Conservation (phyloP, 2,329 filamentous ascomycete species). For the Ceratocystis huliohia region DNA sequence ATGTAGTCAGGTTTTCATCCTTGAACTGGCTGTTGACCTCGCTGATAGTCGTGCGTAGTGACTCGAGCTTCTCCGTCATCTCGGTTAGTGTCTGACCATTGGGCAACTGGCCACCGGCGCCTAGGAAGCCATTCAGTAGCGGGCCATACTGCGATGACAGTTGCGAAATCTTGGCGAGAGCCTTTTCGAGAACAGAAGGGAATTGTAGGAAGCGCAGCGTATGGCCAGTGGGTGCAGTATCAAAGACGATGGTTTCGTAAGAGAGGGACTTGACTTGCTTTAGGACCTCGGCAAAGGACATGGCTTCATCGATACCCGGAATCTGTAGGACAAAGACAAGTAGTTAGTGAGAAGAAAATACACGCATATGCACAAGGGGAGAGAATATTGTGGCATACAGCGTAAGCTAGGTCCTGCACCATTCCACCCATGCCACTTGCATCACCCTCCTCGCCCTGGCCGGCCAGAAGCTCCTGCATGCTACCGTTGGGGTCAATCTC, state of each 20-base stretch:
- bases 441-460: constrained; percentile 59
- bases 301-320: constrained; percentile 95
- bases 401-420: constrained; percentile 98
- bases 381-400: constrained; percentile 43
- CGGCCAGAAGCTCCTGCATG: constrained; percentile 84
- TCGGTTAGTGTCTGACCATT: constrained; percentile 89
- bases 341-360: background rate
- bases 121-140: constrained; percentile 86
- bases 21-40: constrained; percentile 99
- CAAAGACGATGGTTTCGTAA: constrained; percentile 98
- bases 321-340: constrained; percentile 45
- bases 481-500: constrained; percentile 98
- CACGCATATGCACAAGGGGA: background rate
- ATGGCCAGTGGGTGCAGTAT: constrained; percentile 94
- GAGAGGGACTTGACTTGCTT: constrained; percentile 98
- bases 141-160: constrained; percentile 90
- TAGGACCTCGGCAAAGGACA: constrained; percentile 98
- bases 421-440: constrained; percentile 69
- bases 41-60: constrained; percentile 77
- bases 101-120: constrained; percentile 59
- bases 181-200: constrained; percentile 94
- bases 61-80: constrained; percentile 88
- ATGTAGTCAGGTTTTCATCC: constrained; percentile 86
- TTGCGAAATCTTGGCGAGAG: constrained; percentile 90
- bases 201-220: constrained; percentile 98